These are phyloP conservation scores for Chaetomiaceae sp. DNA, from an alignment of 2,329 filamentous ascomycete genomes.

Conservation along the genomic window DNA sequence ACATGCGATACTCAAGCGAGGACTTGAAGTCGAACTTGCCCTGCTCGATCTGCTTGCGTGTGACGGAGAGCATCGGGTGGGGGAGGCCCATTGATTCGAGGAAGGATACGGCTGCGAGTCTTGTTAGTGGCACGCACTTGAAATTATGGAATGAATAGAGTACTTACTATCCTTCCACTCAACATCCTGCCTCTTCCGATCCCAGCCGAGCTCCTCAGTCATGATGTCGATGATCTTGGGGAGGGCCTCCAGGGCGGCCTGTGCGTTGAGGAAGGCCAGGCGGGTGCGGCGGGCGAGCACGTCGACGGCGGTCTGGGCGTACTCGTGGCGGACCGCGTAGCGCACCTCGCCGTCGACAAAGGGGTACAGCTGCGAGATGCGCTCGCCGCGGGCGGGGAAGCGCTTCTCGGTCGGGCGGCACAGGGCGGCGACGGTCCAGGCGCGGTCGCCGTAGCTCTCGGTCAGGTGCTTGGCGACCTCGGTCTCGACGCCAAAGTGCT, in stretches of 20 bases:
- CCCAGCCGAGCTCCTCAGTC: conserved; percentile 78
- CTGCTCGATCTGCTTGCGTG: conserved; percentile 56
- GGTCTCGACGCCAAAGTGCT: conserved; percentile 87
- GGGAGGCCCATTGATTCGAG: conserved; percentile 64
- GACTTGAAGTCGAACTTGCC: conserved; percentile 55
- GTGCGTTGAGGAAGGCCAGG: conserved; percentile 85
- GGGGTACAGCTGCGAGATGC: conserved; percentile 76
- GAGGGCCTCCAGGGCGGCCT: conserved; percentile 81
- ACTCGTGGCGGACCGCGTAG: conserved; percentile 83
- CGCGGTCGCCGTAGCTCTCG: conserved; percentile 83
- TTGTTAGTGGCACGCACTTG: no score
- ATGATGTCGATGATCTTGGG: conserved; percentile 86
- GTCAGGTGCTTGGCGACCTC: conserved; percentile 87
- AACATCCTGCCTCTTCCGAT: conserved; percentile 61
- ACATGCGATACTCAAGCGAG: conserved; percentile 57
- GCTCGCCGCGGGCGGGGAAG: conserved; percentile 77
- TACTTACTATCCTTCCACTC: conserved; percentile 74
- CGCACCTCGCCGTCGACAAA: conserved; percentile 90
- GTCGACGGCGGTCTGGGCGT: conserved; percentile 85
- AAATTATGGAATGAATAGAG: no score
- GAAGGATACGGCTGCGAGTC: conserved; percentile 48
- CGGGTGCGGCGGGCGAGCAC: conserved; percentile 80
- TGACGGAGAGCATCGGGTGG: conserved; percentile 52
- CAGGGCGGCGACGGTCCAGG: conserved; percentile 82
- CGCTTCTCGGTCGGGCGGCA: conserved; percentile 70